Base-by-base conservation (phyloP, 768 basidiomycete species). In the Boletus rubroflammeus region DNA sequence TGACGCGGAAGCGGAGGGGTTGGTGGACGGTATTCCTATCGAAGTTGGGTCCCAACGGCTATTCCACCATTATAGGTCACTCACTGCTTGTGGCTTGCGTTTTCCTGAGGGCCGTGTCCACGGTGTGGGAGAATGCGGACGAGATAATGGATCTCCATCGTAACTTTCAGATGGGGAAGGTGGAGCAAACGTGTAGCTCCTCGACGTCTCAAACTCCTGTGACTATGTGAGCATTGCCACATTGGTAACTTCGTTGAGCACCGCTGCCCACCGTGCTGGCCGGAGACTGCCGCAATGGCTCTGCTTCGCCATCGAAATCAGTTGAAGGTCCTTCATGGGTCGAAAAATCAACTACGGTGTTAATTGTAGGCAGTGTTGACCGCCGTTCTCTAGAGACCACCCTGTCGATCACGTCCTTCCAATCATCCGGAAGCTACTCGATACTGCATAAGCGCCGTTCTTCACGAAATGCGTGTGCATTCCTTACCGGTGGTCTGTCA, bases 21-120 rank as follows among this genome's bases (percentile, higher is more conserved):
- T 5, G 82, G 82, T 41, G 82, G 81, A n/a, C 82, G 76, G 64
- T 81, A 83, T 32, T 73, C 67, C 82, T 82, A 51, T 5, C 46
- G 15, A 62, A 31, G 39, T 43, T 52, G 48, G 56, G 51, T 47
- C 19, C 29, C 26, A 13, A 44, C 44, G 15, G 19, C 29, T n/a
- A 46, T 49, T 46, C 42, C 34, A 48, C 43, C 34, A 19, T 11
- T 2, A 49, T 39, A 28, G 21, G 26, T 43, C 46, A 55, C 70
- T 55, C 55, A 72, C 72, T 7, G 50, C 56, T 49, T 65, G 69
- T 41, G 57, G 53, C 47, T 59, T 70, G 58, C 64, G 64, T 51
- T 62, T 71, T 3, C 61, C 52, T 45, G 39, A 53, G 15, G 54
- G 57, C 42, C 68, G 60, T 28, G 56, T 36, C 70, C 72, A 73